Evolutionary conservation across 2,329 filamentous ascomycete genomes (phyloP), one percentile per base, ranked within the genome.

Genomic region (Plectosphaerella sp.): DNA sequence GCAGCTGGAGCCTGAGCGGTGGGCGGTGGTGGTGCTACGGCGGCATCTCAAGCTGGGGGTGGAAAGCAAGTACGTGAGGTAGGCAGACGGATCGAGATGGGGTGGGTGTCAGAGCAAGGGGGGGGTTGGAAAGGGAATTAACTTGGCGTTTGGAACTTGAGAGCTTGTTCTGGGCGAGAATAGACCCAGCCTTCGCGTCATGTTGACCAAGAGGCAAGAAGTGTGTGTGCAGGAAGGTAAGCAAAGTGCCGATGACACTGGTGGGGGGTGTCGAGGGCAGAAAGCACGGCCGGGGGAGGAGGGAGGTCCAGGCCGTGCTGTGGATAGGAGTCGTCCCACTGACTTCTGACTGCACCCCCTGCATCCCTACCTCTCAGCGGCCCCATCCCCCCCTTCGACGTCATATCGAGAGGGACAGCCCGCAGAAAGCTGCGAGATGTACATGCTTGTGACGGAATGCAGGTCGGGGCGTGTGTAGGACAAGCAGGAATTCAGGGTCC

Each of bases 11-110:
- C 52, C 52, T 7, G 61, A 65, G 12, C 63, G 61, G 46, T 70
- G 69, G 57, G 64, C 67, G 45, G 64, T 68, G 16, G 60, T 76
- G 55, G 63, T 60, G 57, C 67, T 78, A 45, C 62, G 66, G 48
- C 63, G 75, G 12, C 65, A 65, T 58, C 58, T 69, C 59, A 62
- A 72, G 55, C 61, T 76, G 50, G 75, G 75, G 11, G 68, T 78
- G 64, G 73, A 77, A 46, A 76, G 75, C 59, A 61, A 65, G 24
- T 78, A 74, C 61, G 72, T 78, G 50, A 73, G 65, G 52, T 60
- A 62, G 56, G 60, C 57, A 28, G 49, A 3, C n/a, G 28, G 28
- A 33, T 33, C 28, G 28, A 48, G 28, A 39, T 24, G 25, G 16
- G 20, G 46, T 12, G 37, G 20, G 47, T 49, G 18, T 36, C 36